phyloP scores from a whole-genome alignment of 2,329 filamentous ascomycete genomes.

The Botrytis paeoniae region DNA sequence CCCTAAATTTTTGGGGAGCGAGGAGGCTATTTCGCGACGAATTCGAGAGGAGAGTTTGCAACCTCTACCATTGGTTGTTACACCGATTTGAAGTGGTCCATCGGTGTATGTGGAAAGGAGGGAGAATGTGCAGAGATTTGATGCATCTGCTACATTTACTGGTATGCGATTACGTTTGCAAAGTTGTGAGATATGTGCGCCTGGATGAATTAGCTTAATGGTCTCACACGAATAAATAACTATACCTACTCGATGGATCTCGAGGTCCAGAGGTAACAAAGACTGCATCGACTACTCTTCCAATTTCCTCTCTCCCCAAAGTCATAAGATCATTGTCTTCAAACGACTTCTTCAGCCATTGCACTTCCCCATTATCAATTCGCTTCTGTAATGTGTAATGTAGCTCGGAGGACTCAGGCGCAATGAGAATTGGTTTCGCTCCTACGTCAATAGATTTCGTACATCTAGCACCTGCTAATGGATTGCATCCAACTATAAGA shows the following conservation, averaged over 20 bases:
- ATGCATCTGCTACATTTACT: conserved; percentile 87
- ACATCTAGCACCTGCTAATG: conserved; percentile 82
- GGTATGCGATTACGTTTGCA: conserved; percentile 82
- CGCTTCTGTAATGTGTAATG: conserved; percentile 58
- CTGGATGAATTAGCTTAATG: conserved; percentile 40
- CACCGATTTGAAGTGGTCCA: conserved; percentile 88
- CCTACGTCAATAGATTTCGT: conserved; percentile 76
- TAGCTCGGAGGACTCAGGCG: conserved; percentile 60
- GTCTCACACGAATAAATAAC: not conserved
- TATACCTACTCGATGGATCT: conserved; percentile 40
- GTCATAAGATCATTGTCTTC: conserved; percentile 67
- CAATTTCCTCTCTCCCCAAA: conserved; percentile 77
- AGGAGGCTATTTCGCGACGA: conserved; percentile 79
- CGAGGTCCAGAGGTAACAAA: conserved; percentile 70
- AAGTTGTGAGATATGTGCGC: conserved; percentile 64
- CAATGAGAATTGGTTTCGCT: conserved; percentile 75
- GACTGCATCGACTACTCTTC: conserved; percentile 79
- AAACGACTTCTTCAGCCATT: conserved; percentile 66
- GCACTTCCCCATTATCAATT: conserved; percentile 63
- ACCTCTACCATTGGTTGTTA: conserved; percentile 91
- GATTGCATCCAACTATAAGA: conserved; percentile 80
- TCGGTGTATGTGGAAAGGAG: conserved; percentile 86
- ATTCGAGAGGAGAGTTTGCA: conserved; percentile 92
- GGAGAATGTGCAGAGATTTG: conserved; percentile 82
- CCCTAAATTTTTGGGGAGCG: conserved; percentile 73